A percentile compares a stretch with the other conserved stretches of the same genome.
Evolutionary conservation across 345 rosid species (phyloP).

Genomic region (Mallotus nudiflorus): DNA sequence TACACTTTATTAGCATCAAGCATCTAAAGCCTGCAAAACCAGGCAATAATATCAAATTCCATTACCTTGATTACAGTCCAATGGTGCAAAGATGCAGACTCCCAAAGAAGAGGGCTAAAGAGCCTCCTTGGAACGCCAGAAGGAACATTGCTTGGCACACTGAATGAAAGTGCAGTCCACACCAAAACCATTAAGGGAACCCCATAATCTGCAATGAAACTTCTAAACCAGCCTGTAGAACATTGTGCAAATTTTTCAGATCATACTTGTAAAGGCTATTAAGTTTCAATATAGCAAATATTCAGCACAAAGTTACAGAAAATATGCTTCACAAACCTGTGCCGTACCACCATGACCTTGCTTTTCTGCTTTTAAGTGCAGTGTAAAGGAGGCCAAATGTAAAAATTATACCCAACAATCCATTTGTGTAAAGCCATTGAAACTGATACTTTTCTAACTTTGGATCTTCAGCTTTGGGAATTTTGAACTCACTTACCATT

Average conservation of each 20-base stretch:
- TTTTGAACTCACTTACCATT: slow-evolving; percentile 57
- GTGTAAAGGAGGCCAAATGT: slow-evolving; percentile 64
- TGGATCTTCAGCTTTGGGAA: slow-evolving; percentile 48
- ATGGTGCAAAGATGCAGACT: slow-evolving; percentile 51
- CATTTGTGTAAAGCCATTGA: slow-evolving; percentile 74
- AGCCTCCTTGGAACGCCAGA: slow-evolving; percentile 80
- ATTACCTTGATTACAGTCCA: slow-evolving; percentile 78
- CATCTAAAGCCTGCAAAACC: neutral
- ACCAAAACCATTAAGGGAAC: slow-evolving; percentile 80
- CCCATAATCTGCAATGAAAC: slow-evolving; percentile 79
- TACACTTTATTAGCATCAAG: neutral
- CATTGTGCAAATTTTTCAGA: neutral
- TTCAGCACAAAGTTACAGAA: neutral
- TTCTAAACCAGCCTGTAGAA: slow-evolving; percentile 51
- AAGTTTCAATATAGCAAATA: neutral
- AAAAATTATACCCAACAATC: slow-evolving; percentile 70
- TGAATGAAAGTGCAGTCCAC: slow-evolving; percentile 73
- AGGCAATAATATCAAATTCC: neutral
- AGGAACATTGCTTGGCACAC: slow-evolving; percentile 48
- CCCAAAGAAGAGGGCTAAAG: slow-evolving; percentile 73
- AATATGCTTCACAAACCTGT: slow-evolving; percentile 43
- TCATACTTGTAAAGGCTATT: neutral
- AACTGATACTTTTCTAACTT: slow-evolving; percentile 46
- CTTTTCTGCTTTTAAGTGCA: slow-evolving; percentile 71
- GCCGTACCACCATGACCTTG: slow-evolving; percentile 74